Evolutionary conservation across 208 protist species (phyloP), one percentile per base, ranked within the genome.

Genomic region (Leishmania amazonensis): DNA sequence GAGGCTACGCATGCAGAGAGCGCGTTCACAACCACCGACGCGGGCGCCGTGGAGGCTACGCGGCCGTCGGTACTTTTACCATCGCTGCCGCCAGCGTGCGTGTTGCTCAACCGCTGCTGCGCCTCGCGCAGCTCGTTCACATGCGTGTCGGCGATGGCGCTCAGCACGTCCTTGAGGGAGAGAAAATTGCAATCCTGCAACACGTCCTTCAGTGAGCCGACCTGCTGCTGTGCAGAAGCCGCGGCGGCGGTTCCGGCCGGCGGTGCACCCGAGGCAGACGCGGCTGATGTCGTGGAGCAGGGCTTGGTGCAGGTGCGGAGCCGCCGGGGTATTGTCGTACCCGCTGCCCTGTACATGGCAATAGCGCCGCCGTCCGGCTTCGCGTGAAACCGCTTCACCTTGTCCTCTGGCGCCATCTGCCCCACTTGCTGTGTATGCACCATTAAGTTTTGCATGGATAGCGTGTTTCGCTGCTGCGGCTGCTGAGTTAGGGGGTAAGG

Each of bases 101-200:
- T n/a, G 21, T 51, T 49, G 42, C 49, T 65, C 7, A 88, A 42
- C 47, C 81, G 86, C 76, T 85, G 78, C 54, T 80, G 80, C 21
- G 86, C 86, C 38, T 86, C 78, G 35, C 53, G 73, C 68, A 91
- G 51, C 78, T 91, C 88, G 35, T 87, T 60, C 58, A 40, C 79
- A 28, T 81, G 76, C 15, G 83, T 85, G 38, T 86, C 80, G 2
- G 78, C 77, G 45, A 91, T 85, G 19, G 88, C 84, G 40, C 47
- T 86, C 28, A 91, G 73, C 31, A 91, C 88, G 67, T 91, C 88
- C 54, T 83, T 80, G 68, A 91, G 73, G 45, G 79, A 85, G 7
- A 91, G 79, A 65, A 91, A 91, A 11, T 86, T 67, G 76, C 88
- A 91, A 45, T 89, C 81, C 70, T 85, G 79, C 35, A 91, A 76